Base-by-base conservation (phyloP, 2,329 filamentous ascomycete species). In the Fusarium devonianum region DNA sequence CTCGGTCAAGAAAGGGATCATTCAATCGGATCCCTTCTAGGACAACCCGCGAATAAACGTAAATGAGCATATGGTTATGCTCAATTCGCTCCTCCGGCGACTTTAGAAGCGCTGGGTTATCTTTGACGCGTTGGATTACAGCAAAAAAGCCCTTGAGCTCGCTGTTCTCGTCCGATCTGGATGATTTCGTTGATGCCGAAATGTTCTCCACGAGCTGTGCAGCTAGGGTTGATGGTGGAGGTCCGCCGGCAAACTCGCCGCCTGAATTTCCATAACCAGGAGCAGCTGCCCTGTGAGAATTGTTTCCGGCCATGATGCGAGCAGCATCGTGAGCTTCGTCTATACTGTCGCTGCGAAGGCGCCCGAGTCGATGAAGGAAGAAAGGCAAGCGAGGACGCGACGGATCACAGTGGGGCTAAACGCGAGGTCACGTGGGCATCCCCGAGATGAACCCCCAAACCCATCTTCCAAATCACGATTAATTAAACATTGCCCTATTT, bases 161-260 rank as follows among this genome's bases (percentile, higher is more conserved):
- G 60, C 86, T 84, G 50, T 84, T 86, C 62, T 88, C 85, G 63
- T 87, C 81, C 41, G 82, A 82, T 63, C 82, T 80, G 42, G 82
- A 80, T 33, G 81, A 83, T 54, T 79, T 81, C 40, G 81, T 79
- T 38, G 83, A 82, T 16, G 87, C 82, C 32, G 88, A 84, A 55
- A 92, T 85, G 68, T 90, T 90, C 68, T 90, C 87, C 57, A 94
- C 90, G 48, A 97, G 85, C 71, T 95, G 90, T 10, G 90, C 90
- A 41, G 92, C 91, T 65, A 96, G 80, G 8, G 92, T 95, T 12
- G 92, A 96, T 10, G 91, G 88, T 28, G 85, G 84, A 34, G 77
- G 75, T 8, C 59, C 64, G 13, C 48, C 39, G 22, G 56, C 48
- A 21, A 49, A 32, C 16, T 55, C 60, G 35, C 50, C 56, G 36